Percentiles rank a stretch among this genome's conserved stretches.
phyloP scores from a whole-genome alignment of 2,329 filamentous ascomycete genomes.

The Diaporthe sp. region DNA sequence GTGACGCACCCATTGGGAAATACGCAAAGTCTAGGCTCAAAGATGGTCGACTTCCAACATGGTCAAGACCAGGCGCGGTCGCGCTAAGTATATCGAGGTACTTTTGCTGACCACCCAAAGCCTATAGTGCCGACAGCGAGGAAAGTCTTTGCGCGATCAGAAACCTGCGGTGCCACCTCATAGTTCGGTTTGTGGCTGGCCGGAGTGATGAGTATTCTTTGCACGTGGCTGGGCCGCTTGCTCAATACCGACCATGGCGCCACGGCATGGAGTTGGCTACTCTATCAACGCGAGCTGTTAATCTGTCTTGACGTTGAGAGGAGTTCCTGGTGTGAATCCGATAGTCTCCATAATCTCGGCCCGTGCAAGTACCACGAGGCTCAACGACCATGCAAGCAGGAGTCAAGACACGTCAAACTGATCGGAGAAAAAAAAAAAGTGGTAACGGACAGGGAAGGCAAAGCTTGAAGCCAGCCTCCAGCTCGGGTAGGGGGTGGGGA shows the following conservation, averaged over 20 bases:
- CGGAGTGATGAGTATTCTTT: neutral
- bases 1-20: no score
- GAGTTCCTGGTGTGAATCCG: neutral
- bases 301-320: neutral
- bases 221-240: no score
- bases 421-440: neutral
- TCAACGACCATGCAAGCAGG: neutral
- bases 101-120: slow-evolving; percentile 1
- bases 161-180: neutral
- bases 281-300: no score
- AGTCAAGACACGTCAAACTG: neutral
- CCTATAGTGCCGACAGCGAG: neutral
- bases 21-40: no score
- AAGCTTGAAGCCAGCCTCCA: neutral
- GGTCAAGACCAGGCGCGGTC: no score
- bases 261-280: neutral
- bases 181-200: neutral
- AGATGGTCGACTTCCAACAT: no score
- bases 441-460: neutral
- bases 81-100: no score
- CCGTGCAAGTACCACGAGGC: neutral
- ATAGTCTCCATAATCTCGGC: neutral
- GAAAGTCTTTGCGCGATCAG: neutral
- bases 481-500: neutral
- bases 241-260: no score